phyloP scores from a whole-genome alignment of 2,329 filamentous ascomycete species.

The Orbilia oligospora region DNA sequence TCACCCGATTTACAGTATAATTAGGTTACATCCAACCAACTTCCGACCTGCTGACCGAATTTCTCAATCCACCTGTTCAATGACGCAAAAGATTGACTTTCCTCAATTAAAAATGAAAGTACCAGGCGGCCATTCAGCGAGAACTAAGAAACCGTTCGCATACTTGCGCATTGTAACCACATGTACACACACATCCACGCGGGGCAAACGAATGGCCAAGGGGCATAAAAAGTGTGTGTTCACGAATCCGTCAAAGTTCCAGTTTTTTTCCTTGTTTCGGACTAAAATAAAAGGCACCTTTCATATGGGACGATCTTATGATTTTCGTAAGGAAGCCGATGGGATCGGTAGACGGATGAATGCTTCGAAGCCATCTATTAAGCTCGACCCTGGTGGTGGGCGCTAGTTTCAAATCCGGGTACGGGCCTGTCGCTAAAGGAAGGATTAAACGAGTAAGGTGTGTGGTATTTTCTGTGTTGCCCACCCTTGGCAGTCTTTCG shows the following conservation, averaged over 20 bases:
- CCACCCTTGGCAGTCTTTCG: no score
- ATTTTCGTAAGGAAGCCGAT: slow-evolving; percentile 4
- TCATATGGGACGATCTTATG: neutral
- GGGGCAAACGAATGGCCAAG: slow-evolving; percentile 1
- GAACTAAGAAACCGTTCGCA: neutral
- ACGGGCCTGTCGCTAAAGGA: neutral
- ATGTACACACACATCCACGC: neutral
- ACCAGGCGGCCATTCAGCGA: slow-evolving; percentile 12
- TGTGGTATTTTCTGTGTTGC: slow-evolving; percentile 36
- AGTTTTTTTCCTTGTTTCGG: neutral
- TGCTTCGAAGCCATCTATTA: no score
- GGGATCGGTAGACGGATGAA: neutral
- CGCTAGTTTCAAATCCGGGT: slow-evolving; percentile 11
- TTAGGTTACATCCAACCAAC: neutral
- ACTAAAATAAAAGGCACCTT: neutral
- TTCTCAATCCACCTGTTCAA: neutral
- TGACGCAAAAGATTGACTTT: slow-evolving; percentile 29
- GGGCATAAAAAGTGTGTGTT: neutral
- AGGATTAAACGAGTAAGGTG: neutral
- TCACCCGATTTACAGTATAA: neutral
- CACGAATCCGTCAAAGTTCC: slow-evolving; percentile 1
- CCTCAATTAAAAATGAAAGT: neutral
- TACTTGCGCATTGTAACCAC: neutral
- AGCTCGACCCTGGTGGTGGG: neutral
- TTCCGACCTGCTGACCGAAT: neutral